phyloP scores from a whole-genome alignment of 2,329 filamentous ascomycete species.

The Curvularia spicifera region DNA sequence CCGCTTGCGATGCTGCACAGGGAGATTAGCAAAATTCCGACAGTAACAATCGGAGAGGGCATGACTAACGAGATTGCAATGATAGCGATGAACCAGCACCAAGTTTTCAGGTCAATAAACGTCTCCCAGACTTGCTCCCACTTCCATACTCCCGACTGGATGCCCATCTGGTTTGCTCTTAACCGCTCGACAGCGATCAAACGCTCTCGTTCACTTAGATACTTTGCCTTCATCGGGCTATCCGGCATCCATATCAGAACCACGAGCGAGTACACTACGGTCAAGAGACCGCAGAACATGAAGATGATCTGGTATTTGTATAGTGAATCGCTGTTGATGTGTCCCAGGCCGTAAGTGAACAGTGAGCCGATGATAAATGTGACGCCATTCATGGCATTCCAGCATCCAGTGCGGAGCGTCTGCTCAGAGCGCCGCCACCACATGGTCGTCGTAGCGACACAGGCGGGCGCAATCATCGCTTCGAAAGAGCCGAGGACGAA shows the following conservation, averaged over 20 bases:
- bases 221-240: conserved; percentile 49
- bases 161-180: conserved; percentile 52
- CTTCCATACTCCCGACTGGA: conserved; percentile 76
- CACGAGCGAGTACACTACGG: conserved; percentile 52
- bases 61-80: conserved; percentile 46
- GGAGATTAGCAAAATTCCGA: neutral
- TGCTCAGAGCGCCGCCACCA: conserved; percentile 67
- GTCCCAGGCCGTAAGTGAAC: conserved; percentile 64
- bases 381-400: conserved; percentile 68
- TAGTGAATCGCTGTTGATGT: conserved; percentile 55
- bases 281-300: conserved; percentile 55
- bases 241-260: conserved; percentile 54
- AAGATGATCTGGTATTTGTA: conserved; percentile 56
- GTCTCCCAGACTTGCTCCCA: conserved; percentile 63
- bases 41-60: conserved; percentile 43
- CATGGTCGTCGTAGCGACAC: conserved; percentile 65
- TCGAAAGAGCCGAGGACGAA: conserved; percentile 53
- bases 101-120: conserved; percentile 33
- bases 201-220: conserved; percentile 27
- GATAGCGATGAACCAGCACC: conserved; percentile 62
- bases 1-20: conserved; percentile 62
- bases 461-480: conserved; percentile 54
- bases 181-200: conserved; percentile 31
- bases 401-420: conserved; percentile 61
- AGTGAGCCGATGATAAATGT: conserved; percentile 63